A percentile compares a stretch with the other conserved stretches of the same genome.
phyloP scores from a whole-genome alignment of 192 early-diverging fungal species.

The Backusella circina region DNA sequence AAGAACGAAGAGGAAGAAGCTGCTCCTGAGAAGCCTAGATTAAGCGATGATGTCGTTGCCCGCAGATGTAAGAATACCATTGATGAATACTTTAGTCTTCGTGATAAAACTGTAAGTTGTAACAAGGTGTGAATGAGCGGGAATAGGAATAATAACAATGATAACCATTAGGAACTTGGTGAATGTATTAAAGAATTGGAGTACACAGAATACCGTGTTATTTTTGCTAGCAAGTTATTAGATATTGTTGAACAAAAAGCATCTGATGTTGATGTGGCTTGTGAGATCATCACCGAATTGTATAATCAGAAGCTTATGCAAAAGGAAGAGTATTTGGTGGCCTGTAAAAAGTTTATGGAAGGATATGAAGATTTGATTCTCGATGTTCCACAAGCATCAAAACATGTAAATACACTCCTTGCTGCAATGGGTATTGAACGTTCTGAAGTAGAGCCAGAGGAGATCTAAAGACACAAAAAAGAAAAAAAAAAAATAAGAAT shows the following conservation, averaged over 20 bases:
- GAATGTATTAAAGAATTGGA: conserved; percentile 26
- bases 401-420: conserved; percentile 26
- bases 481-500: background rate
- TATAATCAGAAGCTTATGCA: conserved; percentile 17
- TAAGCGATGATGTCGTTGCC: conserved; percentile 20
- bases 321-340: conserved; percentile 17
- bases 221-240: conserved; percentile 21
- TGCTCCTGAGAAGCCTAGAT: conserved; percentile 5
- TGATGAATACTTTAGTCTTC: conserved; percentile 31
- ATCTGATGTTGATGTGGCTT: conserved; percentile 16
- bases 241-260: conserved; percentile 22
- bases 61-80: conserved; percentile 27
- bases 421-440: conserved; percentile 11
- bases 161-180: conserved; percentile 13
- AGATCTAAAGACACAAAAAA: background rate
- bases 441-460: background rate
- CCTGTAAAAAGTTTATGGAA: conserved; percentile 28
- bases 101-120: conserved; percentile 28
- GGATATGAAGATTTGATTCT: conserved; percentile 34
- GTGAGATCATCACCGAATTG: conserved; percentile 14
- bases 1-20: conserved; percentile 4
- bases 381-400: conserved; percentile 35
- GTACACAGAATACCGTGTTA: background rate
- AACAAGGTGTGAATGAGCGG: background rate
- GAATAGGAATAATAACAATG: background rate